Base-by-base conservation (phyloP, 2,329 filamentous ascomycete species). In the Elsinoe batatas region DNA sequence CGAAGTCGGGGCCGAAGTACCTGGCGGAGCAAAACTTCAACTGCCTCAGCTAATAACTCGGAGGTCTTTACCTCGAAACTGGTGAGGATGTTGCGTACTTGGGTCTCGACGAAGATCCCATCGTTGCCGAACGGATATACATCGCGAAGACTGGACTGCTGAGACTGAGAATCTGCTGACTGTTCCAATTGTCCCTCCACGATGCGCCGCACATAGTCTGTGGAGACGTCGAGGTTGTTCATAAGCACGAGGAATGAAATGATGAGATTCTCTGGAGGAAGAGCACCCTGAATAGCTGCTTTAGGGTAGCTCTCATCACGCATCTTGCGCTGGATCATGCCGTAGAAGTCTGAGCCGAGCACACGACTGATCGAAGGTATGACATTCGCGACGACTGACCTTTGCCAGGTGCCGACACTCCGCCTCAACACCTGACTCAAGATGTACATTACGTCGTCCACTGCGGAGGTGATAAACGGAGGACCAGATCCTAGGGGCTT, bases 391-490 rank as follows among this genome's bases (percentile, higher is more conserved):
- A 95, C 80, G 3, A 95, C 83, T 15, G 84, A 79, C 61, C 84
- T 78, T 67, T 96, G 91, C 1, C 87, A 88, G 0, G 94, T 97
- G 0, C 88, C 85, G 18, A 97, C 76, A 0, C 89, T 87, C 61
- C 91, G 85, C 61, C 94, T 86, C 6, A 97, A 77, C 33, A 97
- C 87, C 51, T 91, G 85, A 67, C 94, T 95, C 67, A 95, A 88
- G 63, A 98, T 96, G 71, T 97, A 98, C 91, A 98, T 97, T 65
- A 97, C 90, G 72, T 96, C 93, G 73, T 98, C 93, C 7, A 98
- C 91, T 0, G 91, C 91, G 1, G 91, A 90, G 42, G 93, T 91
- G 64, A 98, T 95, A 66, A 88, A 94, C 0, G 93, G 93, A 2
- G 89, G 81, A 63, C 90, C 89, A 57, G 84, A 80, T 53, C 85